Evolutionary conservation across 768 basidiomycete species (phyloP).

Genomic region (Artomyces pyxidatus): DNA sequence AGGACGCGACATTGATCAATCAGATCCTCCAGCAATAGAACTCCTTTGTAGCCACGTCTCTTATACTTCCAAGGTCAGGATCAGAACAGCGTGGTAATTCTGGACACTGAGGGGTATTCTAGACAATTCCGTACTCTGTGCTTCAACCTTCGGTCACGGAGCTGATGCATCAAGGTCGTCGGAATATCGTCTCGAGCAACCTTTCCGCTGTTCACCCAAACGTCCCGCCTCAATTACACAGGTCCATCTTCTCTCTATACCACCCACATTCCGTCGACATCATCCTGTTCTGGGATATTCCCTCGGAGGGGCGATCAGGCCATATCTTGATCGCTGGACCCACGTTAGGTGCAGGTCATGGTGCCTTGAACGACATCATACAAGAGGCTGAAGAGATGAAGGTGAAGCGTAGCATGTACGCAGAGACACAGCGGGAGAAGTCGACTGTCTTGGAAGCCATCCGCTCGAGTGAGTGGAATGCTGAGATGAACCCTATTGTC

Average conservation of each 20-base stretch:
- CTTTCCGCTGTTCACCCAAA: conserved; percentile 40
- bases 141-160: conserved; percentile 26
- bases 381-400: conserved; percentile 53
- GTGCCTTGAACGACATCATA: conserved; percentile 52
- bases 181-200: conserved; percentile 30
- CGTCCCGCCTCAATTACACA: conserved; percentile 44
- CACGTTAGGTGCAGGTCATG: conserved; percentile 62
- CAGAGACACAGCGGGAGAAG: conserved; percentile 77
- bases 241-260: conserved; percentile 72
- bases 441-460: conserved; percentile 59
- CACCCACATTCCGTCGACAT: conserved; percentile 67
- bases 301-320: conserved; percentile 51
- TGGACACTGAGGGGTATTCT: not conserved
- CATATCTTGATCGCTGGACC: conserved; percentile 50
- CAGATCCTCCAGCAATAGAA: conserved; percentile 18
- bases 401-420: conserved; percentile 80
- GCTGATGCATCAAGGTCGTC: conserved; percentile 42
- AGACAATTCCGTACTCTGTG: conserved; percentile 14
- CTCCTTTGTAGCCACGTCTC: conserved; percentile 14
- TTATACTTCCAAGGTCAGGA: too few relatives aligned
- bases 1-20: conserved; percentile 24
- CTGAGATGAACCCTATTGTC: conserved; percentile 67
- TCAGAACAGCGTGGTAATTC: too few relatives aligned
- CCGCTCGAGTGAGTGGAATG: conserved; percentile 64
- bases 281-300: conserved; percentile 69